These are phyloP conservation scores for Lojkania enalia DNA, from an alignment of 2,329 filamentous ascomycete genomes.

Conservation along the genomic window DNA sequence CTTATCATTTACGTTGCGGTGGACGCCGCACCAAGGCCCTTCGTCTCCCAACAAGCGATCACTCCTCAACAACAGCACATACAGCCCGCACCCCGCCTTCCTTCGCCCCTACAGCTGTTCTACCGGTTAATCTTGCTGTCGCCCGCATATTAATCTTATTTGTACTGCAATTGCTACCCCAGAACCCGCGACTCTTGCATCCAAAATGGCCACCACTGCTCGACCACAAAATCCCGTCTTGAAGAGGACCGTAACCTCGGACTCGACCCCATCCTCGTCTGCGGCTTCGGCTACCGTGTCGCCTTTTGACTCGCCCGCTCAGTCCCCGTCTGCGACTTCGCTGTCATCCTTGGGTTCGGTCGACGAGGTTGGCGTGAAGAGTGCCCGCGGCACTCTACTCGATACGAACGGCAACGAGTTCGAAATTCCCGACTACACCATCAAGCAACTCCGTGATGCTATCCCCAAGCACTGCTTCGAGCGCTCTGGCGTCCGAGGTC, in stretches of 20 bases:
- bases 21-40: not conserved
- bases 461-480: slow-evolving; percentile 98
- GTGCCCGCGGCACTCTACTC: slow-evolving; percentile 68
- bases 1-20: slow-evolving; percentile 9
- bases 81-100: not conserved
- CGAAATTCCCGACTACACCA: slow-evolving; percentile 89
- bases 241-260: slow-evolving; percentile 53
- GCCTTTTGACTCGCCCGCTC: slow-evolving; percentile 62
- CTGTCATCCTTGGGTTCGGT: slow-evolving; percentile 84
- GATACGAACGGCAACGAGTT: slow-evolving; percentile 97
- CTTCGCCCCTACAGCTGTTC: slow-evolving; percentile 3
- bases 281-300: slow-evolving; percentile 59
- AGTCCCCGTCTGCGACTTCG: slow-evolving; percentile 81
- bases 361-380: slow-evolving; percentile 52
- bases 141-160: not conserved
- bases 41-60: slow-evolving; percentile 13
- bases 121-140: slow-evolving; percentile 5
- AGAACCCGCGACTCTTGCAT: not conserved
- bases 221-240: slow-evolving; percentile 55
- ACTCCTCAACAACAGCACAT: slow-evolving; percentile 7
- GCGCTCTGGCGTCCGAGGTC: slow-evolving; percentile 74
- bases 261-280: slow-evolving; percentile 57
- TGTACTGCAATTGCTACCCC: slow-evolving; percentile 10
- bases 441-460: slow-evolving; percentile 95
- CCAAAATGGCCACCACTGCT: slow-evolving; percentile 53